Evolutionary conservation across 305 asterid genomes (phyloP), one percentile per base, ranked within the genome.

Genomic region (Vinca major): DNA sequence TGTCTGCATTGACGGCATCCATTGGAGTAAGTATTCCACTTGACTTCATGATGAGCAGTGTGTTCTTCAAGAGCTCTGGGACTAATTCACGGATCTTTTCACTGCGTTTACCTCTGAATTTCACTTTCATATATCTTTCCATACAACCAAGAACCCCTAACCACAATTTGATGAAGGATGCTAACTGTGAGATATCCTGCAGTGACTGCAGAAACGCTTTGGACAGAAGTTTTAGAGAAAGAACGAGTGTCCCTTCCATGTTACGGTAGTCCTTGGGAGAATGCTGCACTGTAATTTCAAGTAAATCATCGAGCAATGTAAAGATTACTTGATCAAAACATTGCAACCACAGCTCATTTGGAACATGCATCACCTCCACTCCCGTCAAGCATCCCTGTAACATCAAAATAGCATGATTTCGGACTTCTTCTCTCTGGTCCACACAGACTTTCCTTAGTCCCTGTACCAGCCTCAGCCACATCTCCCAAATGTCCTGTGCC

Each of bases 381-480:
- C 89, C 89, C 0, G 86, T 84, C 70, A 90, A 86, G 80, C 96
- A 92, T 74, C 90, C 77, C 72, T 90, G 96, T 57, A 92, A 78
- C 61, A 79, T 67, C 76, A 82, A 21, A 69, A 92, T 85, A 4
- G 94, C 95, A 55, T 90, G 96, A 74, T 83, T 86, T 51, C 98
- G 79, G 61, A 90, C 94, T 75, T 85, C 97, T 78, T 92, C 97
- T 75, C 98, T 81, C 55, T 70, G 81, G 77, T 92, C 98, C 16
- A 82, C 54, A 51, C 97, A 90, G 12, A 90, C 90, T 77, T 88
- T 90, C 63, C 91, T 81, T 50, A 92, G 76, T 47, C 92, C 96
- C 73, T 88, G 97, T 3, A 88, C 81, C 71, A 90, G 85, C 82
- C 98, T 85, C 86, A 88, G 74, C 98, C 98, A 92, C 98, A 92